phyloP scores from a whole-genome alignment of 2,329 filamentous ascomycete genomes.

The Rhinocladiella similis region DNA sequence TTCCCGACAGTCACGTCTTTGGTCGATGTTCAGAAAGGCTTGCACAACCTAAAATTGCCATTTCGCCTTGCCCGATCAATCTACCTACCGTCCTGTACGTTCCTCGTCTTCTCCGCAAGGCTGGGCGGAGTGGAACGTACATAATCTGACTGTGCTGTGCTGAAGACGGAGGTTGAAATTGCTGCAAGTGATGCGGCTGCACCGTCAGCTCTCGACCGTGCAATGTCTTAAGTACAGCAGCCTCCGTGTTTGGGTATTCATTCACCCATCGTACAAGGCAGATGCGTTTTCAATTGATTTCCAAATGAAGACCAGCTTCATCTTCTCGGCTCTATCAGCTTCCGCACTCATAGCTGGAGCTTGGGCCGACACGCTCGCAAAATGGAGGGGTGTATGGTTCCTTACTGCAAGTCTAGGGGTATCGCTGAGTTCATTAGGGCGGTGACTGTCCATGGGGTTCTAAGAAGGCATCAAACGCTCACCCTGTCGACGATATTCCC shows the following conservation, averaged over 20 bases:
- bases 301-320: conserved; percentile 13
- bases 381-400: conserved; percentile 21
- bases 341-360: conserved; percentile 3
- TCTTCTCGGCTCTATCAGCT: conserved; percentile 13
- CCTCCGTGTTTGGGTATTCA: neutral
- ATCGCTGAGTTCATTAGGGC: conserved; percentile 9
- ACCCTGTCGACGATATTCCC: conserved; percentile 18
- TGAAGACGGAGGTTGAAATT: neutral
- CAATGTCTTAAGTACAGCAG: neutral
- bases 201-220: neutral
- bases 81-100: no score
- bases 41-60: neutral
- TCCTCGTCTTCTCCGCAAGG: neutral
- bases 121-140: neutral
- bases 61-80: no score
- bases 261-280: neutral
- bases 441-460: conserved; percentile 21
- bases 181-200: neutral
- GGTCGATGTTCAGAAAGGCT: neutral
- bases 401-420: neutral
- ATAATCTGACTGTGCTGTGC: neutral
- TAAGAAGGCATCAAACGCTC: conserved; percentile 13
- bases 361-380: conserved; percentile 9
- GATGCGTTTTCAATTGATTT: neutral
- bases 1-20: no score